These are phyloP conservation scores for Agaricus sinodeliciosus DNA, from an alignment of 768 basidiomycete genomes.

Conservation along the genomic window DNA sequence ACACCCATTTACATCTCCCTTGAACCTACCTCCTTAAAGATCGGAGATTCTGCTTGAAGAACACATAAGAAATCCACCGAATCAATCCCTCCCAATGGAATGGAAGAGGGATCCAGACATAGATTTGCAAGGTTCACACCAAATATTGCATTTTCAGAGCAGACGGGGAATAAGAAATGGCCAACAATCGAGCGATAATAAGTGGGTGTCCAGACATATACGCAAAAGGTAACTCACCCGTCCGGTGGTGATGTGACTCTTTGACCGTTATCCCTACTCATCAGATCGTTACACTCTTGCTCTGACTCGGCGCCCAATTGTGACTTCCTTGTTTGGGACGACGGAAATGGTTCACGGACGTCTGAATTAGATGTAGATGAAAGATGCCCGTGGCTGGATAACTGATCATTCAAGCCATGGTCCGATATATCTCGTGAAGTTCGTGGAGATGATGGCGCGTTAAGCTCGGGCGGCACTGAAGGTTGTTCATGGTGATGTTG, in stretches of 20 bases:
- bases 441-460: constrained; percentile 6
- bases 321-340: constrained; percentile 15
- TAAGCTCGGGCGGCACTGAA: neutral
- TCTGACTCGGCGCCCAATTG: constrained; percentile 11
- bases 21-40: constrained; percentile 4
- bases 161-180: neutral
- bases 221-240: constrained; percentile 1
- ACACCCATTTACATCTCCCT: neutral
- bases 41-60: constrained; percentile 3
- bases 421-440: constrained; percentile 13
- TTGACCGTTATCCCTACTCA: neutral
- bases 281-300: neutral
- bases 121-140: neutral
- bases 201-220: neutral
- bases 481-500: neutral
- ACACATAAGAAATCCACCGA: neutral
- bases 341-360: constrained; percentile 25
- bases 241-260: neutral
- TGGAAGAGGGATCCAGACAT: neutral
- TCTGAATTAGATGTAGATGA: constrained; percentile 40
- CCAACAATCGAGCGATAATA: neutral
- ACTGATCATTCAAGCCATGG: constrained; percentile 5
- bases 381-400: constrained; percentile 32
- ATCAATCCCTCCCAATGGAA: neutral
- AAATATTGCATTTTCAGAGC: neutral